Evolutionary conservation across 352 stramenopile species (phyloP).

Genomic region (Aphanomyces astaci): DNA sequence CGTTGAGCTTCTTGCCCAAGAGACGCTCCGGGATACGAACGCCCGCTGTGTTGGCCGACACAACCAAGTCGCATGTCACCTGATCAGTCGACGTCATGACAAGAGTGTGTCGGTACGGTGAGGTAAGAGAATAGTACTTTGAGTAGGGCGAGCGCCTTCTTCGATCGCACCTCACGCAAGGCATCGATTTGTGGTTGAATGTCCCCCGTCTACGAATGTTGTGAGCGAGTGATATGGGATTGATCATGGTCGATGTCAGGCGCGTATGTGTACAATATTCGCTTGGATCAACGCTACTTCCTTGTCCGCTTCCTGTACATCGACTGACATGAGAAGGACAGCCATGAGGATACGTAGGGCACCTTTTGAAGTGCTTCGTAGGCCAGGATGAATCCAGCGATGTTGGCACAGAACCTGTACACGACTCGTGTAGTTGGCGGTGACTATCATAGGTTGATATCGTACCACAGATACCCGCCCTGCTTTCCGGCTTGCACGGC

Average conservation of each 20-base stretch:
- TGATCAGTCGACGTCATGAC: slow-evolving; percentile 1
- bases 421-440: background rate
- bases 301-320: slow-evolving; percentile 18
- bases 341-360: slow-evolving; percentile 4
- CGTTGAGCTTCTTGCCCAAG: slow-evolving; percentile 68
- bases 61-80: slow-evolving; percentile 70
- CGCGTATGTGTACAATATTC: background rate
- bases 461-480: slow-evolving; percentile 59
- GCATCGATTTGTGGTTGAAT: slow-evolving; percentile 38
- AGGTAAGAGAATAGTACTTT: slow-evolving; percentile 40
- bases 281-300: slow-evolving; percentile 9
- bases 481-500: slow-evolving; percentile 51
- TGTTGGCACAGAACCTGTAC: slow-evolving; percentile 57
- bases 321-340: background rate
- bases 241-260: background rate
- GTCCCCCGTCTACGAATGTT: no score
- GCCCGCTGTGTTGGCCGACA: slow-evolving; percentile 77
- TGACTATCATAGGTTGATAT: no score
- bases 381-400: slow-evolving; percentile 67
- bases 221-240: background rate
- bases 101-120: background rate
- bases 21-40: slow-evolving; percentile 71
- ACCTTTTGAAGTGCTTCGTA: slow-evolving; percentile 61
- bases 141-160: slow-evolving; percentile 74
- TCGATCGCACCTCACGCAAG: slow-evolving; percentile 51